These are phyloP conservation scores for Verbascum thapsus DNA, from an alignment of 257 asterid species.

Conservation along the genomic window DNA sequence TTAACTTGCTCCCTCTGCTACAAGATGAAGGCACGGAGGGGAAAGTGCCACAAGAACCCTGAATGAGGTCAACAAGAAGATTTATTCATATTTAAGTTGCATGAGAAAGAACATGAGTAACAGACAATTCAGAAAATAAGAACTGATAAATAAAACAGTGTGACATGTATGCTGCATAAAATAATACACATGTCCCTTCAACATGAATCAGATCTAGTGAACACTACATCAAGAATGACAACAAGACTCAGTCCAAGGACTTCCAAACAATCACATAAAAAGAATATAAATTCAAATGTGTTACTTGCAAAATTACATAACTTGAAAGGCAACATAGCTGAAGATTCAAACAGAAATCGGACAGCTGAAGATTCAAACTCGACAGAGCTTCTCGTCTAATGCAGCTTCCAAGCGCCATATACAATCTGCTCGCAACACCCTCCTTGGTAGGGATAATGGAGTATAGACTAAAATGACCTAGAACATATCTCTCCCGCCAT, in stretches of 20 bases:
- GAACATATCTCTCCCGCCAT: too few relatives aligned
- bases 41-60: conserved; percentile 39
- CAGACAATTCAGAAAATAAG: conserved; percentile 2
- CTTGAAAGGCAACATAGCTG: background rate
- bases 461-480: too few relatives aligned
- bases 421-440: too few relatives aligned
- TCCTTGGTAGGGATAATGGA: too few relatives aligned
- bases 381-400: too few relatives aligned
- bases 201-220: background rate
- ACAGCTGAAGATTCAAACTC: too few relatives aligned
- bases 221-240: background rate
- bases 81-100: background rate
- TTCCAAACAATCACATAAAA: background rate
- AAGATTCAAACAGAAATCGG: too few relatives aligned
- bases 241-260: background rate
- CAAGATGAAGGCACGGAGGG: conserved; percentile 35
- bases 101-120: conserved; percentile 1
- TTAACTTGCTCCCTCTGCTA: conserved; percentile 39
- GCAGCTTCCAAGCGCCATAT: too few relatives aligned
- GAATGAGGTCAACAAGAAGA: conserved; percentile 22
- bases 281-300: too few relatives aligned
- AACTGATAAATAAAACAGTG: conserved; percentile 11
- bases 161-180: background rate
- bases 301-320: background rate
- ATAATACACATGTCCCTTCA: too few relatives aligned